phyloP scores from a whole-genome alignment of 306 rosid genomes.

The Calophaca sinica region DNA sequence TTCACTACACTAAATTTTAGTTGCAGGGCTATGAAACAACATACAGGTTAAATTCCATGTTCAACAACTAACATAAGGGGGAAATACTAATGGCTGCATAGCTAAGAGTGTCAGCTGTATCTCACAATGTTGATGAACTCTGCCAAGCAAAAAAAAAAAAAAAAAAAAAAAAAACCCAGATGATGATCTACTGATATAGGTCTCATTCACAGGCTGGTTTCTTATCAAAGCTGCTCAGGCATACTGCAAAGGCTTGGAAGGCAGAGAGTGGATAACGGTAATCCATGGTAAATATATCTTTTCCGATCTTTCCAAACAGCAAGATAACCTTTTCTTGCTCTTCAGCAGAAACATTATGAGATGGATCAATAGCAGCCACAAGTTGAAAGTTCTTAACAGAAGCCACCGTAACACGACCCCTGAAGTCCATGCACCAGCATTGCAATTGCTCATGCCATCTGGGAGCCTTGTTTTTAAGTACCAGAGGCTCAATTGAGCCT shows the following conservation, averaged over 20 bases:
- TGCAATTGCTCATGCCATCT: constrained; percentile 95
- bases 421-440: constrained; percentile 92
- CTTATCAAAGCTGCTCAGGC: constrained; percentile 93
- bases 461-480: constrained; percentile 82
- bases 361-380: constrained; percentile 71
- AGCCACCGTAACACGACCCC: constrained; percentile 89
- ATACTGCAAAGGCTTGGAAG: constrained; percentile 86
- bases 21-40: constrained; percentile 49
- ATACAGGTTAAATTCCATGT: constrained; percentile 51
- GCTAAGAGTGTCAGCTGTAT: constrained; percentile 46
- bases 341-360: constrained; percentile 65
- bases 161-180: constrained; percentile 20
- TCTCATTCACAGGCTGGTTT: constrained; percentile 87
- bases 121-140: constrained; percentile 44
- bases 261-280: constrained; percentile 89
- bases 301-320: constrained; percentile 90
- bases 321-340: constrained; percentile 82
- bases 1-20: constrained; percentile 51
- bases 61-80: constrained; percentile 46
- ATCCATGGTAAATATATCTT: constrained; percentile 93
- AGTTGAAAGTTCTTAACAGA: constrained; percentile 94
- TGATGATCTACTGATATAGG: constrained; percentile 34
- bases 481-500: constrained; percentile 57
- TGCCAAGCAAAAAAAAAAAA: constrained; percentile 37
- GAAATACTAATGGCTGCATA: constrained; percentile 48